Base-by-base conservation (phyloP, 352 stramenopile species). In the Globisporangium mamillatum region DNA sequence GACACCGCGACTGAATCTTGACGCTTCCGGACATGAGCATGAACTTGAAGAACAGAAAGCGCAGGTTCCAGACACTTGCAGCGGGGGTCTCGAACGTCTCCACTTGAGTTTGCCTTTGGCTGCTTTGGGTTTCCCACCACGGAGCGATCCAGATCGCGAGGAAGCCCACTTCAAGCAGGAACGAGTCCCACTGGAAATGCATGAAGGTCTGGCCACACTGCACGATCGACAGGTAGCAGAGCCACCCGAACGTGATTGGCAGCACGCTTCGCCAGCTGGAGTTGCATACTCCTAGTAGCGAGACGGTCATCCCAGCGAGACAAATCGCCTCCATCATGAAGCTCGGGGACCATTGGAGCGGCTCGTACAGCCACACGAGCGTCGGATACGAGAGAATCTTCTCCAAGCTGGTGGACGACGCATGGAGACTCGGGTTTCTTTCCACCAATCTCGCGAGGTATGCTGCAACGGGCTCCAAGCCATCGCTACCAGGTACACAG, bases 11-110 rank as follows among this genome's bases (percentile, higher is more conserved):
- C 76, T 97, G 88, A 57, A 98, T 89, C 76, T 98, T 98, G 50
- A 98, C 92, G 8, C 86, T 79, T 3, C 91, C 90, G 7, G 79
- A 89, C 93, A 98, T 97, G 72, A 98, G 75, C 89, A 97, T 98
- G 61, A 98, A 90, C 76, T 98, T 98, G 81, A 97, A 97, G 34
- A 98, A 86, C 22, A 97, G 70, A 67, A 97, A 96, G 38, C 90
- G 80, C 38, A 98, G 64, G 2, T 82, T 81, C 84, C 82, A 97
- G 27, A 83, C 65, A 0, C 75, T 69, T 1, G 73, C 64, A 1
- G 68, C 36, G 0, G 76, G 72, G 0, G 75, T 72, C 52, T 84
- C 73, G 18, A 87, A 85, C 1, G 25, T 64, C 5, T 69, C 54
- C 18, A 59, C 29, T 48, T 20, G 38, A n/a, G 34, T n/a, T 53